phyloP scores from a whole-genome alignment of 495 filamentous ascomycete species.

The Tetracladium setigerum region DNA sequence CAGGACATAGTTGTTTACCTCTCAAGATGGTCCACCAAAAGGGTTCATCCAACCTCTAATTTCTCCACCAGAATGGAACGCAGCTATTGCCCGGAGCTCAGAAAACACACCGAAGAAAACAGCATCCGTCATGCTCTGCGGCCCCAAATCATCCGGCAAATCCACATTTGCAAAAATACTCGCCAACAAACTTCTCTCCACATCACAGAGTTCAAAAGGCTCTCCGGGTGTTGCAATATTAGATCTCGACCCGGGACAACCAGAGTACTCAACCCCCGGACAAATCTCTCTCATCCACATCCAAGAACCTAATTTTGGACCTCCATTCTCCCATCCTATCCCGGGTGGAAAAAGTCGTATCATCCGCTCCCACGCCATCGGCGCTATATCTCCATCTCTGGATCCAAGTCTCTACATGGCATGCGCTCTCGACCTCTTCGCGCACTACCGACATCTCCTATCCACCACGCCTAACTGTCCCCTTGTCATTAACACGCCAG shows the following conservation, averaged over 20 bases:
- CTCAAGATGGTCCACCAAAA: slow-evolving; percentile 34
- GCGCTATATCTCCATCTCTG: slow-evolving; percentile 57
- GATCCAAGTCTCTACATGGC: slow-evolving; percentile 64
- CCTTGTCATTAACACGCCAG: slow-evolving; percentile 74
- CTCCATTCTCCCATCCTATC: slow-evolving; percentile 64
- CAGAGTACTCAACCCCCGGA: slow-evolving; percentile 73
- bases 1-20: slow-evolving; percentile 34
- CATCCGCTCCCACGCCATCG: slow-evolving; percentile 65
- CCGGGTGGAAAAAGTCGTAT: slow-evolving; percentile 26
- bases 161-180: slow-evolving; percentile 78
- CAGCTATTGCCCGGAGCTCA: slow-evolving; percentile 29
- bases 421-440: slow-evolving; percentile 60
- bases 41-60: slow-evolving; percentile 50
- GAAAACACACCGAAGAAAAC: slow-evolving; percentile 33
- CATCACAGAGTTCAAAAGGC: slow-evolving; percentile 27
- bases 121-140: slow-evolving; percentile 54
- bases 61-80: slow-evolving; percentile 60
- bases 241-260: slow-evolving; percentile 79
- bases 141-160: slow-evolving; percentile 79
- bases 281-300: slow-evolving; percentile 66
- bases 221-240: slow-evolving; percentile 49
- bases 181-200: slow-evolving; percentile 60
- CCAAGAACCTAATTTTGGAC: slow-evolving; percentile 57
- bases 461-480: slow-evolving; percentile 31
- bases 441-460: slow-evolving; percentile 44